Evolutionary conservation across 2,329 filamentous ascomycete genomes (phyloP).

Genomic region (Hymenotorrendiella dingleyae): DNA sequence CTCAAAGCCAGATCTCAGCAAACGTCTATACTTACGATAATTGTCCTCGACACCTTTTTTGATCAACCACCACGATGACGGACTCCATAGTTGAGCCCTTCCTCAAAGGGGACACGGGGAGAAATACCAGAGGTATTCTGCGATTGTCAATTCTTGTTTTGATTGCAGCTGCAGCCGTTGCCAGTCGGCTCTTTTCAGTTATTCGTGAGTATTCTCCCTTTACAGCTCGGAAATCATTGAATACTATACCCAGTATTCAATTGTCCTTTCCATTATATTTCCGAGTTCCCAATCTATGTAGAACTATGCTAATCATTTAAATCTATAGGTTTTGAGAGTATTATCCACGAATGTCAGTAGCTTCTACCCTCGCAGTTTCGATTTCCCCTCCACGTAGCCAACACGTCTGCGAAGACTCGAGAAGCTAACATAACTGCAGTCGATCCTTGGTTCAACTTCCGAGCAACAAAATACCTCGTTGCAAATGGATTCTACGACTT

Average conservation of each 20-base stretch:
- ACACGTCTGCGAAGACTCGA: background rate
- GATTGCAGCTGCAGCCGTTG: slow-evolving; percentile 86
- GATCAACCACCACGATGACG: slow-evolving; percentile 33
- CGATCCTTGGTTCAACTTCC: slow-evolving; percentile 99
- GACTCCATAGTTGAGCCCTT: slow-evolving; percentile 39
- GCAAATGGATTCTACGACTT: slow-evolving; percentile 97
- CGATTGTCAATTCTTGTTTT: slow-evolving; percentile 84
- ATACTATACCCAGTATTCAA: too few relatives aligned
- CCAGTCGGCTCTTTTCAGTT: slow-evolving; percentile 94
- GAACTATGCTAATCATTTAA: slow-evolving; percentile 19
- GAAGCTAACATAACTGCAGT: slow-evolving; percentile 51
- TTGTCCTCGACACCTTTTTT: slow-evolving; percentile 23
- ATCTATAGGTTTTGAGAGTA: slow-evolving; percentile 83
- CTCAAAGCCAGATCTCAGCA: slow-evolving; percentile 19
- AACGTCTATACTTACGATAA: slow-evolving; percentile 27
- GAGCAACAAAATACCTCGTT: slow-evolving; percentile 95
- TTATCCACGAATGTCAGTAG: slow-evolving; percentile 96
- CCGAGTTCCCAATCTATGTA: background rate
- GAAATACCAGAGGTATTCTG: slow-evolving; percentile 78
- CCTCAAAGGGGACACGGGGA: slow-evolving; percentile 71
- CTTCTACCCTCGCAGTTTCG: slow-evolving; percentile 14
- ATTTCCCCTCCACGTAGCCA: background rate
- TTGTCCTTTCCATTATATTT: too few relatives aligned
- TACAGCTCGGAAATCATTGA: slow-evolving; percentile 7
- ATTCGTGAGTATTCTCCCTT: slow-evolving; percentile 71